A percentile compares a stretch with the other conserved stretches of the same genome.
Evolutionary conservation across 352 stramenopile genomes (phyloP).

Genomic region (Globisporangium cystogenes): DNA sequence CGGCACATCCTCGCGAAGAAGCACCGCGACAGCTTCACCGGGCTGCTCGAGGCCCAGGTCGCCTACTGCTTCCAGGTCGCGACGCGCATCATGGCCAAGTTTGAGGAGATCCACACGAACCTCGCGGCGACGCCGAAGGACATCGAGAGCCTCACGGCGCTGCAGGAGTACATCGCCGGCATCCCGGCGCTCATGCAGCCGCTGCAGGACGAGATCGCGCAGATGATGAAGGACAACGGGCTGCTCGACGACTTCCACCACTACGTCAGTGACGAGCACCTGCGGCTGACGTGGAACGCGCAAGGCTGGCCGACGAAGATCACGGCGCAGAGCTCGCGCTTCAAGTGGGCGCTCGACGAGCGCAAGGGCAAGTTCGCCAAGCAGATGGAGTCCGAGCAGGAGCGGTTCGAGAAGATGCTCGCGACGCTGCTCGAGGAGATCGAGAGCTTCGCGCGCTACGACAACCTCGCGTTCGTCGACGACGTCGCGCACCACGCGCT

Average conservation of each 20-base stretch:
- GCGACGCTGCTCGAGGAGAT: conserved; percentile 82
- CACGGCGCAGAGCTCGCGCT: conserved; percentile 63
- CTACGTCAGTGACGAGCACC: conserved; percentile 81
- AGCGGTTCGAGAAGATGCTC: conserved; percentile 88
- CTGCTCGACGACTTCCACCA: conserved; percentile 81
- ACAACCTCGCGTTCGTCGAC: conserved; percentile 86
- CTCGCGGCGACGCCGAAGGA: conserved; percentile 81
- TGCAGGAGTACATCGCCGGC: conserved; percentile 85
- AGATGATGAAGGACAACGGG: conserved; percentile 76
- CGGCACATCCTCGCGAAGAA: conserved; percentile 70
- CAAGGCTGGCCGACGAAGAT: conserved; percentile 90
- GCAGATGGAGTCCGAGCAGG: conserved; percentile 93
- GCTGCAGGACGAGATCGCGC: conserved; percentile 71
- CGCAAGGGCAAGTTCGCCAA: conserved; percentile 87
- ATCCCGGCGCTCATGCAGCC: conserved; percentile 67
- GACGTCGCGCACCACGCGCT: conserved; percentile 84
- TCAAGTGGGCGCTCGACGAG: conserved; percentile 73
- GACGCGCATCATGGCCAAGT: conserved; percentile 68
- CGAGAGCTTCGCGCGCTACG: conserved; percentile 82
- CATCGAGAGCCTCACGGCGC: conserved; percentile 87
- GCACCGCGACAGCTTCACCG: conserved; percentile 69
- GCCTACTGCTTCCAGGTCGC: conserved; percentile 62
- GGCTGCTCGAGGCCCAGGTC: conserved; percentile 65
- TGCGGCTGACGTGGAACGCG: conserved; percentile 87
- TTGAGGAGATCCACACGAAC: conserved; percentile 83